Conservation (phyloP, 2,329 filamentous ascomycete genomes). For the Arthrobotrys sphaeroides region DNA sequence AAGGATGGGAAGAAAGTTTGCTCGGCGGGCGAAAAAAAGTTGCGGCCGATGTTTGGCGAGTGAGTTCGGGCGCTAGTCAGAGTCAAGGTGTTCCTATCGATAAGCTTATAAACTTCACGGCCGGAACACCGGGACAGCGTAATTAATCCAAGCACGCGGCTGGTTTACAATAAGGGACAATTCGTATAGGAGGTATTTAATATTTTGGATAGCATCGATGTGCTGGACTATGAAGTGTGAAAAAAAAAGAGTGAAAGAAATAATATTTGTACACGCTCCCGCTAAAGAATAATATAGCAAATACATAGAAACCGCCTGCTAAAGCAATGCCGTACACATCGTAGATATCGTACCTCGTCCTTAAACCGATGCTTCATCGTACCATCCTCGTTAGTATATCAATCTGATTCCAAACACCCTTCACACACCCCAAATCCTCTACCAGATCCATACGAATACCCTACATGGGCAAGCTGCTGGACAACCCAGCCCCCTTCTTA, state of each 20-base stretch:
- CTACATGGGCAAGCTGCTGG: conserved; percentile 50
- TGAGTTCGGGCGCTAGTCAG: neutral
- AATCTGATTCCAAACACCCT: neutral
- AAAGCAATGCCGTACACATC: neutral
- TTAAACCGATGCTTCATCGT: neutral
- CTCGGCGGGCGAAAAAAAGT: neutral
- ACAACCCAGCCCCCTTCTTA: conserved; percentile 46
- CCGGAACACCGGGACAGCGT: no score
- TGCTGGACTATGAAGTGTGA: neutral
- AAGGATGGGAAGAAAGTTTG: no score
- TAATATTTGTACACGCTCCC: conserved; percentile 36
- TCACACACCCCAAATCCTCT: no score
- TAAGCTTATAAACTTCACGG: no score
- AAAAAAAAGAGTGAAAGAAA: conserved; percentile 1
- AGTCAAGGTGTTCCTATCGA: no score
- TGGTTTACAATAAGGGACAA: no score
- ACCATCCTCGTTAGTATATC: neutral
- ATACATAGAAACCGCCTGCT: neutral
- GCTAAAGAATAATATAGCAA: conserved; percentile 1
- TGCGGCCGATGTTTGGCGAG: neutral
- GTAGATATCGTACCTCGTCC: conserved; percentile 5
- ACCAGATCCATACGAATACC: neutral
- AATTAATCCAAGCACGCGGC: no score
- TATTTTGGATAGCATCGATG: no score
- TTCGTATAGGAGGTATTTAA: no score